Percentiles rank a stretch among this genome's conserved stretches.
Conservation (phyloP, 1,139 yeast species). For the Yamadazyma buinensis region DNA sequence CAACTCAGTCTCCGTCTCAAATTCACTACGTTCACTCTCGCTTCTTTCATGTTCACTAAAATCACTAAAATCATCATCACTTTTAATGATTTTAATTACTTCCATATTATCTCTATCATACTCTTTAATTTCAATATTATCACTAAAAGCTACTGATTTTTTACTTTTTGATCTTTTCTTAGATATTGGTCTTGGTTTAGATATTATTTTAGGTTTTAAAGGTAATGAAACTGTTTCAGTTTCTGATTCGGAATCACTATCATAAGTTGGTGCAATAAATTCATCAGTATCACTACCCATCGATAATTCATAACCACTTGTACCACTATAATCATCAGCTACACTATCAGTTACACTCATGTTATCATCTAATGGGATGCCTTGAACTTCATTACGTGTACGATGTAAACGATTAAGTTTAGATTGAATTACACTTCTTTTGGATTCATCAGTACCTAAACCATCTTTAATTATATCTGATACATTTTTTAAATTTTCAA, state of each 20-base stretch:
- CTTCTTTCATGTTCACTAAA: slow-evolving; percentile 14
- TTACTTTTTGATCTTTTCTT: slow-evolving; percentile 12
- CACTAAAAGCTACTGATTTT: slow-evolving; percentile 44
- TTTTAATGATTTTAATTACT: slow-evolving; percentile 19
- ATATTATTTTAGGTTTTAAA: slow-evolving; percentile 22
- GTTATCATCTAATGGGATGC: slow-evolving; percentile 32
- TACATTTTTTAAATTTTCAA: slow-evolving; percentile 41
- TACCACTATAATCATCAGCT: slow-evolving; percentile 4
- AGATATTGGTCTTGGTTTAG: slow-evolving; percentile 18
- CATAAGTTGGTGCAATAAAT: slow-evolving; percentile 14
- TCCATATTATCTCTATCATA: slow-evolving; percentile 36
- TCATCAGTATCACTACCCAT: slow-evolving; percentile 9
- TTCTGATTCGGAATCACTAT: slow-evolving; percentile 10
- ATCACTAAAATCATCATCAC: slow-evolving; percentile 16
- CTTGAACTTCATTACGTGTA: slow-evolving; percentile 44
- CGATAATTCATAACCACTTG: slow-evolving; percentile 8
- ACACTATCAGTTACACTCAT: background rate
- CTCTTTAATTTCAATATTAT: slow-evolving; percentile 44
- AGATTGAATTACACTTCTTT: slow-evolving; percentile 37
- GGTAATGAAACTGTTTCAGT: slow-evolving; percentile 11
- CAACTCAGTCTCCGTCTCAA: background rate
- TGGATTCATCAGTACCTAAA: slow-evolving; percentile 41
- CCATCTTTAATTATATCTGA: slow-evolving; percentile 40
- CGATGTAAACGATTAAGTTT: slow-evolving; percentile 32
- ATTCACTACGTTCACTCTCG: slow-evolving; percentile 12